These are phyloP conservation scores for Sphaerulina populicola DNA, from an alignment of 2,329 filamentous ascomycete genomes.

Conservation along the genomic window DNA sequence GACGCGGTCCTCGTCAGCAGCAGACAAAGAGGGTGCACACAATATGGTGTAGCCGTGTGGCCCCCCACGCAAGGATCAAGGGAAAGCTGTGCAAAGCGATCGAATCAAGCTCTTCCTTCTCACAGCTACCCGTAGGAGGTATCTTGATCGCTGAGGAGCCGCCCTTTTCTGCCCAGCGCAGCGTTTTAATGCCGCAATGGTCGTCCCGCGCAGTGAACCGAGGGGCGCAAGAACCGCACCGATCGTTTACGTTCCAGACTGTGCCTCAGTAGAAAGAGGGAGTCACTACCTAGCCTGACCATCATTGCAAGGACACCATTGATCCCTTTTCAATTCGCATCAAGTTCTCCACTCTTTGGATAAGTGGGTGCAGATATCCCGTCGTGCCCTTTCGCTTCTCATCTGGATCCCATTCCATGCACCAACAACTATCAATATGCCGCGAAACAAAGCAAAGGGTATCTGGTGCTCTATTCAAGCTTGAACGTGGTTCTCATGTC, in stretches of 20 bases:
- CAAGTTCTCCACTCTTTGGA: background rate
- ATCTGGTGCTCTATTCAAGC: slow-evolving; percentile 4
- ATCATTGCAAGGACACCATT: background rate
- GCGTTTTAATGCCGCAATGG: background rate
- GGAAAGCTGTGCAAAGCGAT: background rate
- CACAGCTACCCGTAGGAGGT: no score
- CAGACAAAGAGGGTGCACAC: background rate
- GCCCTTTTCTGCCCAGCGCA: background rate
- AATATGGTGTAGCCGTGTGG: background rate
- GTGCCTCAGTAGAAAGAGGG: no score
- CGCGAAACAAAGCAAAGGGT: slow-evolving; percentile 7
- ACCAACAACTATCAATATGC: background rate
- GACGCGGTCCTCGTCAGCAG: background rate
- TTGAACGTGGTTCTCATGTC: background rate
- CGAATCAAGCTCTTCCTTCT: slow-evolving; percentile 5
- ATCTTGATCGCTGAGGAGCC: background rate
- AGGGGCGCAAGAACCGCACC: background rate
- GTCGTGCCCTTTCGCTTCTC: background rate
- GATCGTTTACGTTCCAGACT: background rate
- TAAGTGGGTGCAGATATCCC: background rate
- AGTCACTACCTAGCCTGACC: background rate
- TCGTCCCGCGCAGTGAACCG: background rate
- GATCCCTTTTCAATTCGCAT: background rate
- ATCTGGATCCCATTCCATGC: background rate
- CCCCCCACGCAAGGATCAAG: background rate